Base-by-base conservation (phyloP, 2,329 filamentous ascomycete genomes). In the Arthrinium phaeospermum region DNA sequence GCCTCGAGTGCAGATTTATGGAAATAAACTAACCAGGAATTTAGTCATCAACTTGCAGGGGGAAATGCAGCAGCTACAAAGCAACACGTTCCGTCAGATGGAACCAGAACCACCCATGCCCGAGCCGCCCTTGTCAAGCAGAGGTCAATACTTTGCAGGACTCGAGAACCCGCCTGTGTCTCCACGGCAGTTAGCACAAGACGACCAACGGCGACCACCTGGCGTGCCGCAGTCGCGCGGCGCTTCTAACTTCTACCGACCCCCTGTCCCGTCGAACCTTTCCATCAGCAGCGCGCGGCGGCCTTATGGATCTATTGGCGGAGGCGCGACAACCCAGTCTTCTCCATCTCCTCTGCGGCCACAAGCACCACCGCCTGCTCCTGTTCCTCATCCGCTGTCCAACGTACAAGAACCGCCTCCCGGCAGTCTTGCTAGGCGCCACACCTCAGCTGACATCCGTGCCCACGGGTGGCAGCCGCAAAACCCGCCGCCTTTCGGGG, bases 401-500 rank as follows among this genome's bases (percentile, higher is more conserved):
- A 82, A 84, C 51, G 79, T 80, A 24, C 82, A 90, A 45, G 87
- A 91, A 76, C 87, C 89, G 37, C 89, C 90, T 46, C 90, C 91
- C 47, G 89, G 90, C 72, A 95, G 91, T 77, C 86, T 98, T 67
- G 90, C 91, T 64, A 91, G 96, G 75, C 91, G 96, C 74, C 96
- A 99, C 83, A 99, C 96, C 1, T 96, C 95, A 51, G 96, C 96
- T 72, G 96, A 99, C 80, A 98, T 99, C 77, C 92, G 96, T 70
- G 92, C 95, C 77, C 93, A 95, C 80, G 94, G 93, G 49, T 96
- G 93, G 91, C 92, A 91, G 74, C 87, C 86, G 10, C 24, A 57
- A 86, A 83, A 68, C 84, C 86, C 57, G 86, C 89, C 37, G 68
- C 93, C 92, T 6, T 93, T 92, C 14, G 93, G 91, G 79, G 86